Evolutionary conservation across 2,329 filamentous ascomycete genomes (phyloP).

Genomic region (Phaeosphaeria sp.): DNA sequence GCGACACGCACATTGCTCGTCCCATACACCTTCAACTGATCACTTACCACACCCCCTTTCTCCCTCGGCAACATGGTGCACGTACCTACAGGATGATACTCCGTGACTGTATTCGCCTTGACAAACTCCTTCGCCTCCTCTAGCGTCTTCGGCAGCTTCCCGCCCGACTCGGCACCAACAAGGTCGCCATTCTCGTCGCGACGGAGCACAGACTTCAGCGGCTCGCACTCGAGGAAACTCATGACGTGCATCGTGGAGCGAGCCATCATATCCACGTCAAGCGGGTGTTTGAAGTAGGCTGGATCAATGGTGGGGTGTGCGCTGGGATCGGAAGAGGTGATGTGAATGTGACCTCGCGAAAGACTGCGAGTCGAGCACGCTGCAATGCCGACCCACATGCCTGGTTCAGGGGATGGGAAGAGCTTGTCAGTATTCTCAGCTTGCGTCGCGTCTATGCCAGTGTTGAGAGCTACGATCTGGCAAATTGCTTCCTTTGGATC

Average conservation of each 20-base stretch:
- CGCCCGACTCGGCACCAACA: not conserved
- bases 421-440: constrained; percentile 11
- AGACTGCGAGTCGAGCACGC: constrained; percentile 40
- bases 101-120: constrained; percentile 24
- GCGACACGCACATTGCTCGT: constrained; percentile 37
- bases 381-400: constrained; percentile 28
- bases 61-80: constrained; percentile 43
- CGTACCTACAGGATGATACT: constrained; percentile 42
- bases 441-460: constrained; percentile 19
- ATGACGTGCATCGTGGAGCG: constrained; percentile 43
- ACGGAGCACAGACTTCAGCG: constrained; percentile 37
- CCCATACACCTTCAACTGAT: constrained; percentile 36
- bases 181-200: constrained; percentile 26
- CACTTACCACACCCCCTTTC: constrained; percentile 38
- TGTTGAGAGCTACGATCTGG: constrained; percentile 26
- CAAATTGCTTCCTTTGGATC: constrained; percentile 32
- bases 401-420: constrained; percentile 21
- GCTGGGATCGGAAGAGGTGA: constrained; percentile 45
- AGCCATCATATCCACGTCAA: constrained; percentile 53
- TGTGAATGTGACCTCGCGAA: constrained; percentile 53
- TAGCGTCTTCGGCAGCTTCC: constrained; percentile 18
- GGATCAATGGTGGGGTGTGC: constrained; percentile 52
- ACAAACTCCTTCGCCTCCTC: constrained; percentile 33
- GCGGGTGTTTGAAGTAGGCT: constrained; percentile 52
- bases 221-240: constrained; percentile 34